Base-by-base conservation (phyloP, 1,284 basidiomycete genomes). In the Cutaneotrichosporon dermatis region DNA sequence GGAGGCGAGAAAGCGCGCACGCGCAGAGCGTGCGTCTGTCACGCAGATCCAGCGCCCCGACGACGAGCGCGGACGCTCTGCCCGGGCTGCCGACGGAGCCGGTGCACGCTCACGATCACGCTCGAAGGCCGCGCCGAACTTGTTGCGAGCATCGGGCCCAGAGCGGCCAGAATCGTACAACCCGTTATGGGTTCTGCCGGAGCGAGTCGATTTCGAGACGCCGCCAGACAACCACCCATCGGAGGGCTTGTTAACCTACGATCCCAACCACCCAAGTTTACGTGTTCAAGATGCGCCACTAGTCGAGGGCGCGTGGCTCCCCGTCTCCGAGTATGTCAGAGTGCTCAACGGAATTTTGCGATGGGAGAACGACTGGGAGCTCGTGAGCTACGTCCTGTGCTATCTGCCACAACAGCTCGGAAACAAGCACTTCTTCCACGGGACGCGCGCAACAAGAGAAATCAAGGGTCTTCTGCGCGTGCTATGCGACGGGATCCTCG, bases 341-440 rank as follows among this genome's bases (percentile, higher is more conserved):
- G 82, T 83, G 13, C 71, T 96, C 45, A 81, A 88, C 60, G 81
- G 81, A 2, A 83, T 98, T 57, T 78, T 99, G 49, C 83, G 87
- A 59, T 81, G 80, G 42, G 92, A 93, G 71, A 84, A 81, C 51
- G 91, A 89, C 64, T 99, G 96, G 95, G 96, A 99, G 68, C 82
- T 99, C 40, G 82, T 98, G 12, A 92, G 92, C 3, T 99, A 96
- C 71, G 82, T 95, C 4, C 82, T 99, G 2, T 91, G 89, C 71
- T 90, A 95, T 76, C 82, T 99, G 1, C 94, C 96, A 0, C 83
- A 87, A 16, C 94, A 99, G 75, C 83, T 99, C 4, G 82, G 88
- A 55, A 99, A 99, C 83, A 98, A 97, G 77, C 92, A 98, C 72
- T 84, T 97, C 58, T 94, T 97, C 77, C 97, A 94, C 72, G 96